Percentiles rank a stretch among this genome's conserved stretches.
phyloP scores from a whole-genome alignment of 169 alveolate genomes.

The Cryptosporidium meleagridis region DNA sequence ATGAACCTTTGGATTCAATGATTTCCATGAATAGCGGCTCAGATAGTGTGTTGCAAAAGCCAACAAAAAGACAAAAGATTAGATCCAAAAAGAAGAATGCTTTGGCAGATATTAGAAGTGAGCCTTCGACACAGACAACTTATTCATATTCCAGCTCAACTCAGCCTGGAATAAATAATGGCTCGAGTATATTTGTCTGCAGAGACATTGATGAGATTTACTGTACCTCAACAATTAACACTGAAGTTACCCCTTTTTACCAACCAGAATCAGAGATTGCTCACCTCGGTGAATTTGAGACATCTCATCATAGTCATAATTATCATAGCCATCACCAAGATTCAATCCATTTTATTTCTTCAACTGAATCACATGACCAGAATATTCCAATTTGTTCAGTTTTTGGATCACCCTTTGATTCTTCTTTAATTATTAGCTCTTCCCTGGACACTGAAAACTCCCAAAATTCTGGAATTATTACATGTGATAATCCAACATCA shows the following conservation, averaged over 20 bases:
- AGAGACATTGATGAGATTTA: not conserved
- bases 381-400: slow-evolving; percentile 13
- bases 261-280: slow-evolving; percentile 44
- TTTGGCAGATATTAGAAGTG: not conserved
- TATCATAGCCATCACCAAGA: slow-evolving; percentile 16
- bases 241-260: slow-evolving; percentile 53
- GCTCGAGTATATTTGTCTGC: not conserved
- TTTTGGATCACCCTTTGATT: slow-evolving; percentile 17
- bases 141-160: not conserved
- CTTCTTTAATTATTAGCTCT: slow-evolving; percentile 29
- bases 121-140: not conserved
- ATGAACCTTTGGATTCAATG: slow-evolving; percentile 20
- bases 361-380: slow-evolving; percentile 5
- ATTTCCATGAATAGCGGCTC: not conserved
- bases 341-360: not conserved
- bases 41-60: not conserved
- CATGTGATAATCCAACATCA: slow-evolving; percentile 38
- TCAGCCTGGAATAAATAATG: not conserved
- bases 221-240: not conserved
- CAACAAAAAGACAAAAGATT: slow-evolving; percentile 41
- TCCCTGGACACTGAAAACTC: slow-evolving; percentile 14
- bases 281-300: slow-evolving; percentile 13
- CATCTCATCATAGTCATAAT: not conserved
- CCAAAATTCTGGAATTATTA: not conserved
- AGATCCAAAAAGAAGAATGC: slow-evolving; percentile 33